Evolutionary conservation across 2,329 filamentous ascomycete species (phyloP).

Genomic region (Fusarium subtropicale): DNA sequence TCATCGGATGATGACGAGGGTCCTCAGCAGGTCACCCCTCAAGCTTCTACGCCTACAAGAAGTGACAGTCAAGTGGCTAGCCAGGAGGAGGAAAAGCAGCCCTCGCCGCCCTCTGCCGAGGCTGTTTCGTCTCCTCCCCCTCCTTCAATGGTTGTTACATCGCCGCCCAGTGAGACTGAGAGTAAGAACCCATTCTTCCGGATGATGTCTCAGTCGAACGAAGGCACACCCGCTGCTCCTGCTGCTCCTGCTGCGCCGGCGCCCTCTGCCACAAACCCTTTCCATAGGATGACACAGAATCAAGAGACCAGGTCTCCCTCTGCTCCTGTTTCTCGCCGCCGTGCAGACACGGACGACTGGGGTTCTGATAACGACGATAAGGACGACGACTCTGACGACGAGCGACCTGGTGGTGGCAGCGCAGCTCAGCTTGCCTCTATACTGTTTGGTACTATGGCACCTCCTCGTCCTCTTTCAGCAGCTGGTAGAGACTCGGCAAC

Average conservation of each 20-base stretch:
- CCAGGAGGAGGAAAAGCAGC: conserved; percentile 66
- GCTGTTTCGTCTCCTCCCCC: conserved; percentile 56
- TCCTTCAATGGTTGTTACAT: conserved; percentile 64
- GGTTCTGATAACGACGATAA: conserved; percentile 75
- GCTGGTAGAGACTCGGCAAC: conserved; percentile 75
- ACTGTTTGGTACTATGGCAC: conserved; percentile 96
- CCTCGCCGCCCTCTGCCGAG: conserved; percentile 59
- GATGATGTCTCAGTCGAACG: conserved; percentile 79
- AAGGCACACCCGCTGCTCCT: conserved; percentile 57
- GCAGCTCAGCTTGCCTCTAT: conserved; percentile 95
- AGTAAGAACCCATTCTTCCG: conserved; percentile 96
- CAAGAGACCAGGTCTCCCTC: conserved; percentile 67
- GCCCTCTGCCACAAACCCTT: conserved; percentile 81
- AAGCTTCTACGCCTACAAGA: conserved; percentile 69
- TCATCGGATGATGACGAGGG: conserved; percentile 86
- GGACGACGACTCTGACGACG: conserved; percentile 70
- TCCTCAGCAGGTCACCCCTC: conserved; percentile 74
- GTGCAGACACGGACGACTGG: conserved; percentile 78
- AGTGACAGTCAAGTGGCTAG: conserved; percentile 63
- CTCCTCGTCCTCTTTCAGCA: conserved; percentile 87
- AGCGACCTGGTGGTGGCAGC: conserved; percentile 80
- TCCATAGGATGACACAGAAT: conserved; percentile 85
- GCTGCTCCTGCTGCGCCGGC: conserved; percentile 52
- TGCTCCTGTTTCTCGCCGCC: conserved; percentile 64
- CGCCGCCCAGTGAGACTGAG: conserved; percentile 73